These are phyloP conservation scores for Hyaloscypha bicolor DNA, from an alignment of 495 filamentous ascomycete species.

Conservation along the genomic window DNA sequence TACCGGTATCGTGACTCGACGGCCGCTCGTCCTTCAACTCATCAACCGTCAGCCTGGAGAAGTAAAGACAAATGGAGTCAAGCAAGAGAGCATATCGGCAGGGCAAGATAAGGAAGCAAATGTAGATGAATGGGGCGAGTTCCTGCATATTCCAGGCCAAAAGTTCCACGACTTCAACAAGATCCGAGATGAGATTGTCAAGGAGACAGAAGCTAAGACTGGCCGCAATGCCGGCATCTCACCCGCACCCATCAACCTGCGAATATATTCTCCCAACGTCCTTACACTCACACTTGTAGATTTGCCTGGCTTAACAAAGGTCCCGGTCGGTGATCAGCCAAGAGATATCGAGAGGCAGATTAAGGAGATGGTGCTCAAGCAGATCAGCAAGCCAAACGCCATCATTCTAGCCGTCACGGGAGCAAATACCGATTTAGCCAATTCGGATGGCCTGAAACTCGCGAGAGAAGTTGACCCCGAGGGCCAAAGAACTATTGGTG, in stretches of 20 bases:
- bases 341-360: slow-evolving; percentile 98
- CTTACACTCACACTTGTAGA: slow-evolving; percentile 97
- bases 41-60: slow-evolving; percentile 75
- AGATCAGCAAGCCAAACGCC: slow-evolving; percentile 96
- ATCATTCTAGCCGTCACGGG: slow-evolving; percentile 97
- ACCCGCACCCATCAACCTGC: slow-evolving; percentile 91
- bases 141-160: slow-evolving; percentile 96
- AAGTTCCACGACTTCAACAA: slow-evolving; percentile 99
- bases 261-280: slow-evolving; percentile 98
- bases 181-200: slow-evolving; percentile 96
- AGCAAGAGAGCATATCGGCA: slow-evolving; percentile 65
- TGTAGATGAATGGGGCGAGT: slow-evolving; percentile 97
- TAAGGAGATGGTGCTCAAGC: slow-evolving; percentile 97
- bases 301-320: slow-evolving; percentile 95
- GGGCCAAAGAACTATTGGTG: slow-evolving; percentile 97
- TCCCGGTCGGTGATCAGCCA: slow-evolving; percentile 97
- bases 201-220: slow-evolving; percentile 96
- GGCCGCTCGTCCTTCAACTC: slow-evolving; percentile 95
- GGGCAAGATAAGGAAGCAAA: slow-evolving; percentile 80
- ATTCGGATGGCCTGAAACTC: slow-evolving; percentile 96
- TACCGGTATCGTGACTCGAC: slow-evolving; percentile 94
- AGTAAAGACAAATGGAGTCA: slow-evolving; percentile 73
- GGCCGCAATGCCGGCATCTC: slow-evolving; percentile 97
- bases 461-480: slow-evolving; percentile 97
- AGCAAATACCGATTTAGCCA: slow-evolving; percentile 96